These are phyloP conservation scores for Rhizoctonia solani DNA, from an alignment of 1,284 basidiomycete genomes.

Conservation along the genomic window DNA sequence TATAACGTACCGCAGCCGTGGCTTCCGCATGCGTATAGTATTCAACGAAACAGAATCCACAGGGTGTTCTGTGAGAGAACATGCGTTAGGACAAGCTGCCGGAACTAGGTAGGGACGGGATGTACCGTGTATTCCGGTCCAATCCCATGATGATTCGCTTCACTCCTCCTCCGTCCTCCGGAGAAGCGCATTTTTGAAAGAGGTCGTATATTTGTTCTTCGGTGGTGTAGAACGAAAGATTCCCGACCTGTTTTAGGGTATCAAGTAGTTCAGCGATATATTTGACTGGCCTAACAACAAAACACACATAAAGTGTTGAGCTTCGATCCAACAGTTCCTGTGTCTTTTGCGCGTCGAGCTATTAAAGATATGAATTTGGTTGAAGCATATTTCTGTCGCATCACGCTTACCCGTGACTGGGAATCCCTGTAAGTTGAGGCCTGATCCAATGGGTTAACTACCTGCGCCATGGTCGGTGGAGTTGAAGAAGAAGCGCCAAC, in stretches of 20 bases:
- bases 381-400: neutral
- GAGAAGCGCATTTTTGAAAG: constrained; percentile 88
- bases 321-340: constrained; percentile 71
- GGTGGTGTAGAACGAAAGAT: constrained; percentile 96
- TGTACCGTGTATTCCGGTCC: constrained; percentile 89
- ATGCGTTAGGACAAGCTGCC: neutral
- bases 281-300: neutral
- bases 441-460: constrained; percentile 82
- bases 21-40: constrained; percentile 97
- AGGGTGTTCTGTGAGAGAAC: constrained; percentile 75
- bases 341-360: constrained; percentile 54
- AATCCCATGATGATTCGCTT: constrained; percentile 99
- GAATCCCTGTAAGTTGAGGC: constrained; percentile 96
- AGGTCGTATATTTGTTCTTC: constrained; percentile 99
- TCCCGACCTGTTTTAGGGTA: constrained; percentile 71
- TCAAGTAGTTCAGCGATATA: neutral
- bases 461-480: constrained; percentile 74
- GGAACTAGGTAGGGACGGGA: constrained; percentile 1
- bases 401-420: constrained; percentile 61
- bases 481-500: constrained; percentile 6
- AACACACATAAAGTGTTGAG: constrained; percentile 73
- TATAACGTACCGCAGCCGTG: constrained; percentile 88
- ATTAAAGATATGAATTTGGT: neutral
- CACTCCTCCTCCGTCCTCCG: constrained; percentile 91
- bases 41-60: constrained; percentile 99